phyloP scores from a whole-genome alignment of 2,329 filamentous ascomycete genomes.

The Aspergillus caelatus region DNA sequence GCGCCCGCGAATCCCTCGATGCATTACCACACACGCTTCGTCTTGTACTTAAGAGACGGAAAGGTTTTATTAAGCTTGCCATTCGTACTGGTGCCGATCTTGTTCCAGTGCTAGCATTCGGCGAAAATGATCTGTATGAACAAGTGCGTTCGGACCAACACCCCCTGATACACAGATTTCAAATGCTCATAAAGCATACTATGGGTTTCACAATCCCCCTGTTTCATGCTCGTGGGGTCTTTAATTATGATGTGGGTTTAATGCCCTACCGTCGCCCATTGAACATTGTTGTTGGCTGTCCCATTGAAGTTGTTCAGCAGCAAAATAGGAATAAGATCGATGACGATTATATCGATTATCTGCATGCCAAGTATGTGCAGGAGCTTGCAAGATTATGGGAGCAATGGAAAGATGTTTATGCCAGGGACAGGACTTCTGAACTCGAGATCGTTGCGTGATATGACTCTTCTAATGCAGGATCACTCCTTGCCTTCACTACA shows the following conservation, averaged over 20 bases:
- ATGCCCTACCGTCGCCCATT: conserved; percentile 90
- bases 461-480: not conserved
- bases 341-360: conserved; percentile 73
- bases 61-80: conserved; percentile 92
- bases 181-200: conserved; percentile 80
- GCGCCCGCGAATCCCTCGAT: conserved; percentile 88
- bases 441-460: conserved; percentile 46
- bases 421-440: conserved; percentile 45
- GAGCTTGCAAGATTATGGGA: conserved; percentile 55
- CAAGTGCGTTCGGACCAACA: conserved; percentile 78
- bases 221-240: conserved; percentile 86
- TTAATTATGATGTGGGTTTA: conserved; percentile 96
- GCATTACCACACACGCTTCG: conserved; percentile 76
- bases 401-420: conserved; percentile 50
- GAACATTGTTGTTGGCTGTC: conserved; percentile 85
- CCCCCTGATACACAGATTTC: conserved; percentile 76
- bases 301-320: conserved; percentile 69
- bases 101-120: conserved; percentile 88
- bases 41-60: conserved; percentile 79
- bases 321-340: conserved; percentile 64
- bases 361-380: conserved; percentile 77
- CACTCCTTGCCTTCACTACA: not conserved
- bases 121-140: conserved; percentile 95
- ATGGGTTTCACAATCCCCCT: conserved; percentile 92
- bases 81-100: conserved; percentile 90